Evolutionary conservation across 371 early-diverging fungal species (phyloP).

Genomic region (Cokeromyces recurvatus): DNA sequence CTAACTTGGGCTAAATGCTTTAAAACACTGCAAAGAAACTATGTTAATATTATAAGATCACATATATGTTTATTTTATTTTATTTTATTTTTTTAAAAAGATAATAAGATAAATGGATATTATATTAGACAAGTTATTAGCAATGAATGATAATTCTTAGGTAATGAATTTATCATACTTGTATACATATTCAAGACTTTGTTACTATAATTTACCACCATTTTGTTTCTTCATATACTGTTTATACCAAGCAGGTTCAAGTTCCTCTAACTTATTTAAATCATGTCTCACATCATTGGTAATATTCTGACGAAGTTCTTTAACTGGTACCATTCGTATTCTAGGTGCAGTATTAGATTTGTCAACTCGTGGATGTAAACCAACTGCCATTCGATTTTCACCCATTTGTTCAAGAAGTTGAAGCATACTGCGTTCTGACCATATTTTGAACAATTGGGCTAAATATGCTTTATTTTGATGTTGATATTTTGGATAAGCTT

Average conservation of each 20-base stretch:
- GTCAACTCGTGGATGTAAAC: slow-evolving; percentile 1
- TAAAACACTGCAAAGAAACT: too few species aligned
- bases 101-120: too few species aligned
- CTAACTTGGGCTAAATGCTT: too few species aligned
- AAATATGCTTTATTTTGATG: slow-evolving; percentile 25
- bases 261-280: slow-evolving; percentile 7
- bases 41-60: too few species aligned
- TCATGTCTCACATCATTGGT: slow-evolving; percentile 7
- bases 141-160: too few species aligned
- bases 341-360: not conserved
- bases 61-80: too few species aligned
- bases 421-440: slow-evolving; percentile 24
- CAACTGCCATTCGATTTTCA: slow-evolving; percentile 12
- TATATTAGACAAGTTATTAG: too few species aligned
- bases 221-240: slow-evolving; percentile 16
- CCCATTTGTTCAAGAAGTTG: slow-evolving; percentile 9
- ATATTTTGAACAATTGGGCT: slow-evolving; percentile 21
- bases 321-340: slow-evolving; percentile 10
- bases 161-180: too few species aligned
- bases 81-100: not conserved
- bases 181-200: too few species aligned
- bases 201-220: slow-evolving; percentile 4
- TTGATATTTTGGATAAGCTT: slow-evolving; percentile 13
- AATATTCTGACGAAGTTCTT: slow-evolving; percentile 13
- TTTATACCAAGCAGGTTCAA: slow-evolving; percentile 22